A percentile compares a stretch with the other conserved stretches of the same genome.
These are phyloP conservation scores for Sanghuangporus baumii DNA, from an alignment of 1,284 basidiomycete species.

Conservation along the genomic window DNA sequence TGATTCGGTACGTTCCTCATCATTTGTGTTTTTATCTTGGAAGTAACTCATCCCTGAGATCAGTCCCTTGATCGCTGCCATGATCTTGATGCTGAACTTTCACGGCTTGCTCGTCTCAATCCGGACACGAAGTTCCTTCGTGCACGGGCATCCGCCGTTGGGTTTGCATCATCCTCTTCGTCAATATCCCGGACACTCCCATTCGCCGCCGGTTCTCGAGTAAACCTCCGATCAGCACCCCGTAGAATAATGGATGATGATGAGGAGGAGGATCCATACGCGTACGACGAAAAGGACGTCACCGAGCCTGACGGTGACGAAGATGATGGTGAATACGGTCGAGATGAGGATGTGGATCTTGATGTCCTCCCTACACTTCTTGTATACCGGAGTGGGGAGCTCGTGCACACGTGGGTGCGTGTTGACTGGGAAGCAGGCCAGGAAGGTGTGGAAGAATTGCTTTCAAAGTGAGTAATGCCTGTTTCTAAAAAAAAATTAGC, in stretches of 20 bases:
- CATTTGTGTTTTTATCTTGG: neutral
- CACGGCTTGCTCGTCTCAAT: conserved; percentile 62
- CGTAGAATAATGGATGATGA: conserved; percentile 29
- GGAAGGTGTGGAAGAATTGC: conserved; percentile 60
- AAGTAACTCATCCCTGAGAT: neutral
- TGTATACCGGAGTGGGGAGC: conserved; percentile 76
- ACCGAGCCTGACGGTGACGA: conserved; percentile 33
- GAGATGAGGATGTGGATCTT: conserved; percentile 57
- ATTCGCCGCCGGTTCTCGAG: conserved; percentile 16
- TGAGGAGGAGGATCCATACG: conserved; percentile 44
- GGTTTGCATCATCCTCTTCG: conserved; percentile 53
- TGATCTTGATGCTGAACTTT: conserved; percentile 60
- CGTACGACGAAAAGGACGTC: conserved; percentile 30
- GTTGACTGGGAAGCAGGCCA: conserved; percentile 78
- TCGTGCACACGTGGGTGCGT: conserved; percentile 78
- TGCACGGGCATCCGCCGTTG: conserved; percentile 66
- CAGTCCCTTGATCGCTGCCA: conserved; percentile 74
- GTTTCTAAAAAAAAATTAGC: neutral
- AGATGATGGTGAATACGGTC: conserved; percentile 22
- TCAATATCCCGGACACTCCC: conserved; percentile 19
- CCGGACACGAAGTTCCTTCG: conserved; percentile 77
- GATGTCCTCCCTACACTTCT: conserved; percentile 82
- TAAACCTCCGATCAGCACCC: conserved; percentile 21
- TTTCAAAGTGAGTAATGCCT: conserved; percentile 45
- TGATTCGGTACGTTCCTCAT: conserved; percentile 57